Base-by-base conservation (phyloP, 1,284 basidiomycete species). In the Apiotrichum gamsii region DNA sequence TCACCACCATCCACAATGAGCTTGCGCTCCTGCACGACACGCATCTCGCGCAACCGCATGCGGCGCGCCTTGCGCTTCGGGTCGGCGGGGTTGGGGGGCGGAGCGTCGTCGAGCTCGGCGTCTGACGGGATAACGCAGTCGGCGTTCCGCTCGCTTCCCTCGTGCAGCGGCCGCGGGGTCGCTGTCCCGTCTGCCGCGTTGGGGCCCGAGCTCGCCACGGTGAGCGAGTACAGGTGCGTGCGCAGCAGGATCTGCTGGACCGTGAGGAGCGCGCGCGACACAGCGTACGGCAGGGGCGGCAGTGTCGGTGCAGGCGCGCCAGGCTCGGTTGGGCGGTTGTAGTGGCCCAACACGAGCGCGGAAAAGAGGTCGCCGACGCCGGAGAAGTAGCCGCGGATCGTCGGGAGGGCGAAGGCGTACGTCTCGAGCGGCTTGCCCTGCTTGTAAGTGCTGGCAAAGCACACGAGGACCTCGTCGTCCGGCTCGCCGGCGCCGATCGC, bases 321-420 rank as follows among this genome's bases (percentile, higher is more conserved):
- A 25, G 54, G 49, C 4, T 31, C 25, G 15, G 50, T 42, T 11
- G 62, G 40, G 14, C 68, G 60, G n/a, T 73, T 64, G 68, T 84
- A 96, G 60, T 93, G 84, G 0, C 83, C 94, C 0, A 95, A 76
- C 15, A 93, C 81, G 45, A 98, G 81, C 0, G 95, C 89, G 2
- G 93, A 91, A 74, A 99, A 98, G 43, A 97, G 80, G 67, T 99
- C 94, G 13, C 94, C 95, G 3, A 96, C 93, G 21, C 94, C 95
- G 10, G 88, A 87, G 69, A 94, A 98, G 74, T 96, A 95, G 9
- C 90, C 90, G 18, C 85, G 81, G 21, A 96, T 79, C 34, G 85
- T 80, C 0, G 87, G 85, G 10, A 97, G 82, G 36, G 77, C 78
- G 57, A 82, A 80, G 0, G 82, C 81, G 69, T 86, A 79, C 16